Conservation (phyloP, 768 basidiomycete species). For the Pleurotus cornucopiae region DNA sequence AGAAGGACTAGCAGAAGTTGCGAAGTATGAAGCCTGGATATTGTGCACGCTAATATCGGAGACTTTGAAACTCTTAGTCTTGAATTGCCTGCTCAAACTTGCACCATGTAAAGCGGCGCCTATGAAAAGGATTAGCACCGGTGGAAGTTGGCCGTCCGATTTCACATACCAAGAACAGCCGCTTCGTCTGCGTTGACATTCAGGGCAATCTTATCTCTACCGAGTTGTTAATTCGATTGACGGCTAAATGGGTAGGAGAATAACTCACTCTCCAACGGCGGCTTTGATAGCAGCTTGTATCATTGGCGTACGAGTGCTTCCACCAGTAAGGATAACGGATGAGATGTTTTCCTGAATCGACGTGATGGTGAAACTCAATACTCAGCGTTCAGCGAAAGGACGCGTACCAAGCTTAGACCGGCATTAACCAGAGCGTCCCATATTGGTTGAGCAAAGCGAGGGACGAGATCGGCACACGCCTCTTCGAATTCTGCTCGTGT, state of each 20-base stretch:
- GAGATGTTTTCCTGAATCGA: conserved; percentile 65
- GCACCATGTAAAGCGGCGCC: conserved; percentile 92
- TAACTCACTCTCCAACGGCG: conserved; percentile 74
- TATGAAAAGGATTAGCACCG: conserved; percentile 8
- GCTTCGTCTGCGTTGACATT: conserved; percentile 98
- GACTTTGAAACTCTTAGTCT: conserved; percentile 91
- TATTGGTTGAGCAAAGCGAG: conserved; percentile 67
- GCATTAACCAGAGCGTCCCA: conserved; percentile 66
- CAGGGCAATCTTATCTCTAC: conserved; percentile 77
- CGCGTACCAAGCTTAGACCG: conserved; percentile 59
- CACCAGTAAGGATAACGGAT: conserved; percentile 92
- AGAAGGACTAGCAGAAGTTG: conserved; percentile 48
- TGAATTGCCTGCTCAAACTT: conserved; percentile 82
- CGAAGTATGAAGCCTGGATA: conserved; percentile 74
- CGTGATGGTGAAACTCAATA: background rate
- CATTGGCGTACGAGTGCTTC: conserved; percentile 87
- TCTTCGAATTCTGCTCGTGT: conserved; percentile 77
- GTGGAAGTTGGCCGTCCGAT: background rate
- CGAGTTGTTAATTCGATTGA: background rate
- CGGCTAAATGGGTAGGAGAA: background rate
- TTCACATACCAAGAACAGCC: conserved; percentile 68
- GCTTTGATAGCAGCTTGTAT: conserved; percentile 78
- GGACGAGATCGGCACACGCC: conserved; percentile 62
- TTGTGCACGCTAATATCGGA: conserved; percentile 71
- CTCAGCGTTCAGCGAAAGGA: background rate